A percentile compares a stretch with the other conserved stretches of the same genome.
These are phyloP conservation scores for Colletotrichum spinosum DNA, from an alignment of 2,329 filamentous ascomycete species.

Conservation along the genomic window DNA sequence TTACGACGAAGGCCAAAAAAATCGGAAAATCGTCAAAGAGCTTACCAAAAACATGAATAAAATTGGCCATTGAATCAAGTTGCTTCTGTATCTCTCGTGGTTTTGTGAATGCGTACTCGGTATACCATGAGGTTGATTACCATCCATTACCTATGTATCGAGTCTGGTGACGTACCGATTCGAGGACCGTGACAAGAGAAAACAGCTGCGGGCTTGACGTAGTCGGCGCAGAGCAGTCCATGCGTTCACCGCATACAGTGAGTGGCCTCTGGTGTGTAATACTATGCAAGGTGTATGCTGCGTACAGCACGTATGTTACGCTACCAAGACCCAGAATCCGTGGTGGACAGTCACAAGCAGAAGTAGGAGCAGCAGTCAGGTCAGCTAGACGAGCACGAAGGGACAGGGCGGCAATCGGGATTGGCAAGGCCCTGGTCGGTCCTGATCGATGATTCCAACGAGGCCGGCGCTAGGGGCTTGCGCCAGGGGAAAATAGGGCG, in stretches of 20 bases:
- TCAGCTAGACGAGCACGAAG: no score
- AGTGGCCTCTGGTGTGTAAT: background rate
- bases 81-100: background rate
- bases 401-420: no score
- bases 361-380: background rate
- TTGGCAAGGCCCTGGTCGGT: no score
- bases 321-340: background rate
- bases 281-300: background rate
- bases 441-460: background rate
- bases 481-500: background rate
- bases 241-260: slow-evolving; percentile 28
- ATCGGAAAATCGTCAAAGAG: slow-evolving; percentile 35
- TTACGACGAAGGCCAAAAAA: slow-evolving; percentile 25
- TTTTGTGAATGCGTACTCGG: no score
- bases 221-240: slow-evolving; percentile 10
- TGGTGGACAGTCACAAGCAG: background rate
- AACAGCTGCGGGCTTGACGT: slow-evolving; percentile 17
- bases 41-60: slow-evolving; percentile 37
- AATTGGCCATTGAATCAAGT: slow-evolving; percentile 36
- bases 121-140: no score
- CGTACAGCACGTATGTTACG: background rate
- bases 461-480: slow-evolving; percentile 4
- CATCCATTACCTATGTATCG: no score
- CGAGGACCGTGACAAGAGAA: background rate
- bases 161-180: background rate